Evolutionary conservation across 176 grass and related monocot species (phyloP), one percentile per base, ranked within the genome.

Genomic region (Secale cereale): DNA sequence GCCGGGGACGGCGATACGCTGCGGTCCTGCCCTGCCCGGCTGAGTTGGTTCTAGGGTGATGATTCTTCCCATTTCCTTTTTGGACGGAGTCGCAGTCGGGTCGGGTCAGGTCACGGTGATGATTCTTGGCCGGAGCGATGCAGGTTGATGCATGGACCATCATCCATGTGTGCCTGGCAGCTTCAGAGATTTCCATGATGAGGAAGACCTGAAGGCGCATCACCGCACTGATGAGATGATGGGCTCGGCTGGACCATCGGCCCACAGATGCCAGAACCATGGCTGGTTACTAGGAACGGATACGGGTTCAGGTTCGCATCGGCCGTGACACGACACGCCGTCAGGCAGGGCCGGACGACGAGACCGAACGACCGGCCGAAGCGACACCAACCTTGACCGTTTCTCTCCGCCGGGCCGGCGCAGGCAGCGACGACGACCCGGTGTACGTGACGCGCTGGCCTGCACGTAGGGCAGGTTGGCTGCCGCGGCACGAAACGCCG

Each of bases 101-200:
- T 57, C 20, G 1, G 41, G 41, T 45, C 41, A 45, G 76, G 1
- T 19, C 33, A 6, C 8, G 40, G 25, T 39, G 67, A 64, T 54
- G 16, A 61, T 74, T 65, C 69, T 25, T 15, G 15, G 57, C 23
- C 36, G 25, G 25, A 45, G 33, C 23, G 26, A 22, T 22, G 50
- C 5, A 3, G 45, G 16, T n/a, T 25, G 19, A 57, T 20, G 54
- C 23, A 7, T 32, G 79, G 70, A 68, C 32, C 85, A 46, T 46
- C 85, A 40, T 64, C 40, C 10, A 50, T 54, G 71, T 16, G 72
- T 43, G 30, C 23, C 15, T 11, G 28, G 23, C 32, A 6, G 33
- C 4, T 78, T 88, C 64, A 65, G 62, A 74, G 54, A 72, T 83
- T n/a, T 88, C 23, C 75, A 54, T 56, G 37, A 63, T 83, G 28